Evolutionary conservation across 345 rosid species (phyloP).

Genomic region (Zanthoxylum bungeanum): DNA sequence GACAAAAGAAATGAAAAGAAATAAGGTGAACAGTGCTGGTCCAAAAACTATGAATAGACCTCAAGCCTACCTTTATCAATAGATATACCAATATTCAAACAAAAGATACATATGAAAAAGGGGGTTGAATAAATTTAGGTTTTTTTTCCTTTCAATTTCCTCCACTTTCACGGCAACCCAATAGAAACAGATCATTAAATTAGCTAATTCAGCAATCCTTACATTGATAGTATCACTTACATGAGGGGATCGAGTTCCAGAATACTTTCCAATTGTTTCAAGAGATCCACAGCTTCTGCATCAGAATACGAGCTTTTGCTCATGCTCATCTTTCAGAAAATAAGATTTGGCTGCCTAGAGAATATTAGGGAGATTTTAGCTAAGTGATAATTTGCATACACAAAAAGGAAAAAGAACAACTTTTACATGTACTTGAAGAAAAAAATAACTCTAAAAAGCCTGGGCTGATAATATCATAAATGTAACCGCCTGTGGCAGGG

Average conservation of each 20-base stretch:
- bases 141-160: not conserved
- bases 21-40: not conserved
- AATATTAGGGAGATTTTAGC: not conserved
- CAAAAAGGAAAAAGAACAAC: too few species aligned
- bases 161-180: not conserved
- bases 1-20: not conserved
- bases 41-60: not conserved
- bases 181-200: not conserved
- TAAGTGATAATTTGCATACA: not conserved
- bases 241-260: conserved; percentile 73
- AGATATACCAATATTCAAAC: not conserved
- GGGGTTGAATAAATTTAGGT: not conserved
- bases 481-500: not conserved
- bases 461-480: not conserved
- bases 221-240: conserved; percentile 35
- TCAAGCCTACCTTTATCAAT: not conserved
- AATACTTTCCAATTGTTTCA: conserved; percentile 53
- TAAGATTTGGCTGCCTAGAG: not conserved
- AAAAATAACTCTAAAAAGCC: not conserved
- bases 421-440: not conserved
- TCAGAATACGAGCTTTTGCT: conserved; percentile 21
- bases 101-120: not conserved
- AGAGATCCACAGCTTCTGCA: conserved; percentile 27
- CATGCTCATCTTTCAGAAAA: conserved; percentile 36
- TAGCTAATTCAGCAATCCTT: not conserved